Conservation (phyloP, 306 rosid genomes). For the Medicago lupulina region DNA sequence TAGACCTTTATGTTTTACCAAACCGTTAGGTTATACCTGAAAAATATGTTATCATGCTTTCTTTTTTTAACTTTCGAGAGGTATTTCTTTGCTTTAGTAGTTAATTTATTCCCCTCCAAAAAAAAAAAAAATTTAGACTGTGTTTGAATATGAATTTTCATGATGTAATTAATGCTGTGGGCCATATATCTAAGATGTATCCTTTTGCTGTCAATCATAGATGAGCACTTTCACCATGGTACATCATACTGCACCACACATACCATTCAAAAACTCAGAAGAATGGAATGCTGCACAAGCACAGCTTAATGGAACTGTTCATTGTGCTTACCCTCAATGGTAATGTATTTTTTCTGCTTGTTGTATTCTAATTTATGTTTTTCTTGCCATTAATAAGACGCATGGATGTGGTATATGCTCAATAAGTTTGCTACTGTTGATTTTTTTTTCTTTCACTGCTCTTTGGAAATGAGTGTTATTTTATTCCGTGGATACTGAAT, state of each 20-base stretch:
- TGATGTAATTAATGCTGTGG: constrained; percentile 11
- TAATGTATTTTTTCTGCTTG: constrained; percentile 47
- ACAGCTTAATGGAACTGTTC: constrained; percentile 95
- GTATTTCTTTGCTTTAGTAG: not conserved
- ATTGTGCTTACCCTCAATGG: constrained; percentile 94
- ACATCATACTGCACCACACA: constrained; percentile 96
- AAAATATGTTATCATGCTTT: constrained; percentile 1
- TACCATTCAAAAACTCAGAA: constrained; percentile 86
- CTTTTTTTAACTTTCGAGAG: not conserved
- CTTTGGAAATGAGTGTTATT: constrained; percentile 21
- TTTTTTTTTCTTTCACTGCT: constrained; percentile 7
- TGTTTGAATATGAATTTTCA: constrained; percentile 17
- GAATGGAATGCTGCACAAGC: constrained; percentile 97
- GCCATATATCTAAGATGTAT: constrained; percentile 40
- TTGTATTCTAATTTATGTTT: constrained; percentile 26
- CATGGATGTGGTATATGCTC: constrained; percentile 23
- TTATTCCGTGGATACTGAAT: constrained; percentile 22
- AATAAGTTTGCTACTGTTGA: constrained; percentile 32
- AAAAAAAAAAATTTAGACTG: not conserved
- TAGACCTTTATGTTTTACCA: not conserved
- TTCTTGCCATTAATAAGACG: constrained; percentile 35
- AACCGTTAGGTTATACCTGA: not conserved
- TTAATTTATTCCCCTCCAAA: not conserved
- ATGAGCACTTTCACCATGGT: constrained; percentile 99
- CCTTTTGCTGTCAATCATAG: constrained; percentile 49